Conservation (phyloP, 495 filamentous ascomycete species). For the Penicillium crystallinum region DNA sequence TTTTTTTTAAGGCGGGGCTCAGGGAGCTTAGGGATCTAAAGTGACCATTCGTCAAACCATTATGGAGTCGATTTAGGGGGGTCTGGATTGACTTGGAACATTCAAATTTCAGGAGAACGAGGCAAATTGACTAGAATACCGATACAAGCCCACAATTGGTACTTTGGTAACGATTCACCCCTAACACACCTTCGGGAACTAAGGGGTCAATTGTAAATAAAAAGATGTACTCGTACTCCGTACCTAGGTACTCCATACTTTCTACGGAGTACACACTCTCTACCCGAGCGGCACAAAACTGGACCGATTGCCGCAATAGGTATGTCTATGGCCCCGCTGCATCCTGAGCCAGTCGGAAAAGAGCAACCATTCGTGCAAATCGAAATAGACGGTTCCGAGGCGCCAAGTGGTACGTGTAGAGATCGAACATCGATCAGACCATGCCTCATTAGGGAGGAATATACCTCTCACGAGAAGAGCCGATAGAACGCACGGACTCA, state of each 20-base stretch:
- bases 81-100: neutral
- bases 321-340: neutral
- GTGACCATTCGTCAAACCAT: too few relatives aligned
- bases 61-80: neutral
- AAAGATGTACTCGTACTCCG: too few relatives aligned
- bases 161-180: neutral
- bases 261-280: too few relatives aligned
- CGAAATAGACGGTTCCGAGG: too few relatives aligned
- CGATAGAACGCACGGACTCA: conserved; percentile 5
- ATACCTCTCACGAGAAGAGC: neutral
- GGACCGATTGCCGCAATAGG: conserved; percentile 2
- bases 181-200: too few relatives aligned
- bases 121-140: neutral
- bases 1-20: conserved; percentile 2
- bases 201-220: too few relatives aligned
- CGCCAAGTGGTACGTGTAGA: conserved; percentile 9
- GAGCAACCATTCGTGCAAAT: too few relatives aligned
- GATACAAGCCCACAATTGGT: neutral
- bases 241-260: too few relatives aligned
- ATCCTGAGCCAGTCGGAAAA: conserved; percentile 3
- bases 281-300: neutral
- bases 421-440: conserved; percentile 8
- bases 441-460: neutral
- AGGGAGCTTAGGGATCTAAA: too few relatives aligned
- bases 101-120: neutral